A percentile compares a stretch with the other conserved stretches of the same genome.
Conservation (phyloP, 805 yeast species). For the Lipomyces chichibuensis region DNA sequence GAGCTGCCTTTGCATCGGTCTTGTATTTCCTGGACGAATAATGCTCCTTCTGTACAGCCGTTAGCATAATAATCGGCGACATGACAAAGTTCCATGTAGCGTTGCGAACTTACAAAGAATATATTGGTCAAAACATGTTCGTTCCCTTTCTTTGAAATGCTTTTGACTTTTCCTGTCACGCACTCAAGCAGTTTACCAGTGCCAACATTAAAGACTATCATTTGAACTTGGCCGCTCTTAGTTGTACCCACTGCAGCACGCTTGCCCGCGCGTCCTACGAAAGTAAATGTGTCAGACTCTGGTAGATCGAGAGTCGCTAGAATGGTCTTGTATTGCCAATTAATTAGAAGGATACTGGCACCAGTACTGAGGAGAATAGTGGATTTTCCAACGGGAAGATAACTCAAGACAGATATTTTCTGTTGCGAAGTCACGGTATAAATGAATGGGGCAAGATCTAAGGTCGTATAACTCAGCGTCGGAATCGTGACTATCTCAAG, state of each 20-base stretch:
- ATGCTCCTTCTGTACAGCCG: conserved; percentile 5
- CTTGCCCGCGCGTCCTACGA: conserved; percentile 21
- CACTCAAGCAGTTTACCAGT: conserved; percentile 30
- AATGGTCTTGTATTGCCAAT: conserved; percentile 29
- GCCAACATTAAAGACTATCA: conserved; percentile 24
- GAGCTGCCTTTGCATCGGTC: neutral
- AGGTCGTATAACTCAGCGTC: conserved; percentile 7
- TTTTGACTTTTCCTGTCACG: conserved; percentile 24
- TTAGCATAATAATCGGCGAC: neutral
- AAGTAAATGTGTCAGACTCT: conserved; percentile 8
- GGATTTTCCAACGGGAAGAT: conserved; percentile 26
- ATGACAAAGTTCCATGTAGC: neutral
- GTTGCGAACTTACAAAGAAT: conserved; percentile 14
- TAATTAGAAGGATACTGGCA: conserved; percentile 16
- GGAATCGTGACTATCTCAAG: conserved; percentile 24
- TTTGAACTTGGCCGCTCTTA: conserved; percentile 13
- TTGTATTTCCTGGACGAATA: conserved; percentile 13
- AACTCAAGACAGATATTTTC: neutral
- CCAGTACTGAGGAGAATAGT: conserved; percentile 26
- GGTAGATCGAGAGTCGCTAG: conserved; percentile 17
- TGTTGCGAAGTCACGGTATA: neutral
- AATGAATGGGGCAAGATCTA: conserved; percentile 20
- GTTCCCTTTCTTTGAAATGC: conserved; percentile 1
- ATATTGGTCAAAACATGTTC: conserved; percentile 17
- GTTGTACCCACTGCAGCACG: conserved; percentile 27